A percentile compares a stretch with the other conserved stretches of the same genome.
These are phyloP conservation scores for Boletus fagicola DNA, from an alignment of 768 basidiomycete species.

Conservation along the genomic window DNA sequence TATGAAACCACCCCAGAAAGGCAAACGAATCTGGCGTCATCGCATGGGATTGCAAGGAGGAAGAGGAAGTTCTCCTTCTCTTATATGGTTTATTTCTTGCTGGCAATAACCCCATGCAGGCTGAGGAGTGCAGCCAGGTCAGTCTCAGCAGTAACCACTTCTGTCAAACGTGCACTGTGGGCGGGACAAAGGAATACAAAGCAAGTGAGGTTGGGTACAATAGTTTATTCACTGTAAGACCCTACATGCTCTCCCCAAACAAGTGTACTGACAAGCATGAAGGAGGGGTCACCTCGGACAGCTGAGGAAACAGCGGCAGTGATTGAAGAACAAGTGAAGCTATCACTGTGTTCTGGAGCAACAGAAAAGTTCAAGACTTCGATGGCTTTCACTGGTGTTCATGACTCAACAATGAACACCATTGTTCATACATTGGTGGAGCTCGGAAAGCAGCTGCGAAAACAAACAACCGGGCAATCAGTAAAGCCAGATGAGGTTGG, in stretches of 20 bases:
- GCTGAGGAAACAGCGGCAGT: neutral
- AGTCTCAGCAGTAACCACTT: conserved; percentile 40
- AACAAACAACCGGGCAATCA: neutral
- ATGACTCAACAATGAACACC: neutral
- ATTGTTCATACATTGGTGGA: neutral
- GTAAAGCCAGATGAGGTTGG: neutral
- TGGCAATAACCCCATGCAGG: conserved; percentile 38
- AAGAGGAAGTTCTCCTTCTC: conserved; percentile 18
- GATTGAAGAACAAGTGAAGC: neutral
- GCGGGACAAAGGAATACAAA: conserved; percentile 35
- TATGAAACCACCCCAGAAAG: no score
- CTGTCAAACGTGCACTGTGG: conserved; percentile 41
- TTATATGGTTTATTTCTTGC: conserved; percentile 28
- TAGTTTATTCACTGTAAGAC: no score
- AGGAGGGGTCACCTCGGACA: no score
- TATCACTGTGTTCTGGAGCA: neutral
- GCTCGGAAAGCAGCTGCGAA: conserved; percentile 3
- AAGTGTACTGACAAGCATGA: no score
- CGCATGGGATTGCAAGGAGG: conserved; percentile 29
- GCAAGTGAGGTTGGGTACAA: conserved; percentile 37
- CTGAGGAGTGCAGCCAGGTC: conserved; percentile 34
- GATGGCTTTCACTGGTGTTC: neutral
- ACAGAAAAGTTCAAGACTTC: no score
- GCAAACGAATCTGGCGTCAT: conserved; percentile 16
- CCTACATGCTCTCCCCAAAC: no score